These are phyloP conservation scores for Cadophora sp. DNA, from an alignment of 2,329 filamentous ascomycete genomes.

Conservation along the genomic window DNA sequence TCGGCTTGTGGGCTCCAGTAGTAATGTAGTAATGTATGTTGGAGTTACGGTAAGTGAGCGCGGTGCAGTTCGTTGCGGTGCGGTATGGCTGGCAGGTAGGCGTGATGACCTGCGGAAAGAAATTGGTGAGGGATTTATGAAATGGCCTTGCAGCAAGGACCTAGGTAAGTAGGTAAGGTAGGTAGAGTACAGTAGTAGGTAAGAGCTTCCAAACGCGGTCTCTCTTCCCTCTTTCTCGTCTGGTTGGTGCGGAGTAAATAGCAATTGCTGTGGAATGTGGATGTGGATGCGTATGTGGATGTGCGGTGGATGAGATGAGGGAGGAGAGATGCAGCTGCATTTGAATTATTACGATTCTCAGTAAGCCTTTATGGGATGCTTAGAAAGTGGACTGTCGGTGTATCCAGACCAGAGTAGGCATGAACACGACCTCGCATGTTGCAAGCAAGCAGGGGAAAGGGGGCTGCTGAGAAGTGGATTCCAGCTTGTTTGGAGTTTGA, in stretches of 20 bases:
- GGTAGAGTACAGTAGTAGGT: neutral
- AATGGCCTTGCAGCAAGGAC: constrained; percentile 13
- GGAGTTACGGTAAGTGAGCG: no score
- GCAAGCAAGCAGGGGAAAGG: neutral
- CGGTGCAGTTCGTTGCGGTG: neutral
- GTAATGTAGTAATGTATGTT: no score
- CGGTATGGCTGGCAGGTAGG: constrained; percentile 3
- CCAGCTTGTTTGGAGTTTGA: constrained; percentile 11
- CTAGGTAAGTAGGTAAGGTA: neutral
- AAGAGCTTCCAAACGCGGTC: no score
- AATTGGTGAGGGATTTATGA: constrained; percentile 27
- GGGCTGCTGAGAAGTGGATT: constrained; percentile 7
- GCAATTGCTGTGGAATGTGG: neutral
- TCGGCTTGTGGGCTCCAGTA: neutral
- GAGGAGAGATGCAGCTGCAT: neutral
- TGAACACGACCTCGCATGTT: constrained; percentile 5
- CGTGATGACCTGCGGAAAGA: neutral
- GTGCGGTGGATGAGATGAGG: neutral
- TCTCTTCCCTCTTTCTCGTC: neutral
- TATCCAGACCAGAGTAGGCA: neutral
- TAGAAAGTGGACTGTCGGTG: neutral
- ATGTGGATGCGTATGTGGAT: neutral
- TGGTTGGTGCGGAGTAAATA: constrained; percentile 19
- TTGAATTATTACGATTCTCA: constrained; percentile 13
- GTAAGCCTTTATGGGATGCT: constrained; percentile 9